phyloP scores from a whole-genome alignment of 805 yeast species.

The Kluyveromyces aestuarii region DNA sequence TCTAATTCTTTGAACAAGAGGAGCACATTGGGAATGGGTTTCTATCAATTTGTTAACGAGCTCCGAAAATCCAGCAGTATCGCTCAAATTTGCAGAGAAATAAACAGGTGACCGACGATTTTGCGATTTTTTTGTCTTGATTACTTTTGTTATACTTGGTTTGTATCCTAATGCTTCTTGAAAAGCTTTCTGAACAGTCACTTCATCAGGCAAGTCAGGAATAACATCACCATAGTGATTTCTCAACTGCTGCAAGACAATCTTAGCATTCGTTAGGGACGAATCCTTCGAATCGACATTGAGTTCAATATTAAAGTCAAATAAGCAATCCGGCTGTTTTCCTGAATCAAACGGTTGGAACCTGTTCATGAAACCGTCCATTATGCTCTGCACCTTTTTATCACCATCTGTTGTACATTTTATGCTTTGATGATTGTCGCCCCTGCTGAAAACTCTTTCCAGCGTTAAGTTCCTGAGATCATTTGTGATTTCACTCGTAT shows the following conservation, averaged over 20 bases:
- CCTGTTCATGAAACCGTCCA: conserved; percentile 64
- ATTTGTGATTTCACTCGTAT: conserved; percentile 34
- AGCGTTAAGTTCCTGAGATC: conserved; percentile 44
- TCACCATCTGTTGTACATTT: conserved; percentile 41
- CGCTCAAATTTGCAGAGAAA: conserved; percentile 35
- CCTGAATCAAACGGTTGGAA: conserved; percentile 49
- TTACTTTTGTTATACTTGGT: conserved; percentile 39
- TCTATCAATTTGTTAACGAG: conserved; percentile 3
- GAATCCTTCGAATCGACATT: conserved; percentile 35
- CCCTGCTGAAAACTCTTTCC: conserved; percentile 55
- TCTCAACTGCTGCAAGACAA: conserved; percentile 33
- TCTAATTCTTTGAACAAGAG: background rate
- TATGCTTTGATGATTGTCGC: conserved; percentile 84
- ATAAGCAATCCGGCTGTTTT: conserved; percentile 50
- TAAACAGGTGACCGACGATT: conserved; percentile 30
- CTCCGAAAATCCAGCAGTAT: conserved; percentile 11
- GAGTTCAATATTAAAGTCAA: conserved; percentile 59
- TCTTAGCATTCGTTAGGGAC: conserved; percentile 40
- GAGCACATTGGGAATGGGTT: conserved; percentile 1
- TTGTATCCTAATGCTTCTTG: conserved; percentile 42
- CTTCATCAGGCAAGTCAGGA: conserved; percentile 33
- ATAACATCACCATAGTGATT: conserved; percentile 37
- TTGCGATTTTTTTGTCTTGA: conserved; percentile 11
- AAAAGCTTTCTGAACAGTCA: conserved; percentile 39
- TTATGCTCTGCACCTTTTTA: conserved; percentile 45